phyloP scores from a whole-genome alignment of 805 yeast genomes.

The Suhomyces sp. region DNA sequence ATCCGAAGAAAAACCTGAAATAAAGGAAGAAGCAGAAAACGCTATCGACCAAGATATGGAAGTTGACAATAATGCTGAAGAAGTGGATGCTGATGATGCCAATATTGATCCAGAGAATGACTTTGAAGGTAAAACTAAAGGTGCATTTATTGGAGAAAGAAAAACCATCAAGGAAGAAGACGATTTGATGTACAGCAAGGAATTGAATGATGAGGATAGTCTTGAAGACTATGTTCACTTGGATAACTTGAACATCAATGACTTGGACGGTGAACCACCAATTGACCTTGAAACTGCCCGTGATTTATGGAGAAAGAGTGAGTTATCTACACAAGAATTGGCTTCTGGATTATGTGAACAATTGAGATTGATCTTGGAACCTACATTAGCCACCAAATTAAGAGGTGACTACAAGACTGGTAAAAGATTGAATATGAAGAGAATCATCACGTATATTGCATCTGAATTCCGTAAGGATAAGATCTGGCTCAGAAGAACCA shows the following conservation, averaged over 20 bases:
- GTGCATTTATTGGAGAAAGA: constrained; percentile 53
- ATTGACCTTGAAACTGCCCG: constrained; percentile 65
- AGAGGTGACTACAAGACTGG: constrained; percentile 97
- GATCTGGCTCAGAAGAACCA: constrained; percentile 96
- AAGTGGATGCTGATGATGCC: constrained; percentile 27
- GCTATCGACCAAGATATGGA: constrained; percentile 14
- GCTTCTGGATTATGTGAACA: constrained; percentile 91
- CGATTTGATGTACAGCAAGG: constrained; percentile 21
- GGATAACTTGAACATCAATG: constrained; percentile 10
- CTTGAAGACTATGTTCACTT: constrained; percentile 14
- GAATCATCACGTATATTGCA: constrained; percentile 97
- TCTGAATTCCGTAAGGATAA: constrained; percentile 96
- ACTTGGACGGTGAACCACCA: constrained; percentile 35
- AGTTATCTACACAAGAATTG: constrained; percentile 79
- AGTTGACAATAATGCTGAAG: constrained; percentile 22
- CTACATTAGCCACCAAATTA: constrained; percentile 92
- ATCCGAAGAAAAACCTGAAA: constrained; percentile 6
- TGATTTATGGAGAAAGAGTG: constrained; percentile 79
- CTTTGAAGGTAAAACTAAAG: constrained; percentile 48
- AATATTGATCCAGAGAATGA: constrained; percentile 43
- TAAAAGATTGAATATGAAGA: constrained; percentile 93
- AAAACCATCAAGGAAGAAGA: constrained; percentile 33
- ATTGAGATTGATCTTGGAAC: constrained; percentile 86
- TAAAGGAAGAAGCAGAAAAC: constrained; percentile 12
- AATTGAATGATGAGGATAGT: constrained; percentile 18